A percentile compares a stretch with the other conserved stretches of the same genome.
phyloP scores from a whole-genome alignment of 2,329 filamentous ascomycete genomes.

The Camptophora hylomeconis region DNA sequence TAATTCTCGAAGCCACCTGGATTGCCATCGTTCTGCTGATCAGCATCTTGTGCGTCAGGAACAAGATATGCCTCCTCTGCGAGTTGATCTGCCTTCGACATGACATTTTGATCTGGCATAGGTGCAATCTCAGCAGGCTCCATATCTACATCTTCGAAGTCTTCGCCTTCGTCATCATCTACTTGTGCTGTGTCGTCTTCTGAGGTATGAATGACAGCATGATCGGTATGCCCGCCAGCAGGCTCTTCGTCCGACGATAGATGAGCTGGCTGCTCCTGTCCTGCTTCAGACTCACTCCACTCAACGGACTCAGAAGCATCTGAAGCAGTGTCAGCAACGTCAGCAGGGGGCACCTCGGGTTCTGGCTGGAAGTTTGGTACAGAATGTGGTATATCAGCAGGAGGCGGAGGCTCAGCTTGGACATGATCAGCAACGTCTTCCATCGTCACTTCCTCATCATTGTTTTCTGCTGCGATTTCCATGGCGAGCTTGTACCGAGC shows the following conservation, averaged over 20 bases:
- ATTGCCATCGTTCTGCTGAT: conserved; percentile 50
- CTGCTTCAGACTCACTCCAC: conserved; percentile 21
- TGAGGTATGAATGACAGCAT: conserved; percentile 3
- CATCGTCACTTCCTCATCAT: conserved; percentile 21
- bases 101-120: conserved; percentile 3
- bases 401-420: conserved; percentile 27
- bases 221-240: conserved; percentile 16
- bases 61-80: conserved; percentile 21
- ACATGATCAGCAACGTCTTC: conserved; percentile 32
- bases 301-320: conserved; percentile 18
- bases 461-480: conserved; percentile 15
- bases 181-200: conserved; percentile 13
- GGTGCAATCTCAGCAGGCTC: too few species aligned
- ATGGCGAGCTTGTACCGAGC: conserved; percentile 23
- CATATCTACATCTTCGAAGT: conserved; percentile 12
- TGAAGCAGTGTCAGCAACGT: conserved; percentile 5
- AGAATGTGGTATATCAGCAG: conserved; percentile 10
- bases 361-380: conserved; percentile 7
- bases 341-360: conserved; percentile 1
- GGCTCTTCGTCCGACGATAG: conserved; percentile 13
- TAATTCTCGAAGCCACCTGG: conserved; percentile 16
- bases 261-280: not conserved
- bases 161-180: conserved; percentile 13
- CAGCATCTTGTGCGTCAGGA: conserved; percentile 21
- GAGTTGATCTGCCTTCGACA: conserved; percentile 11